phyloP scores from a whole-genome alignment of 2,329 filamentous ascomycete species.

The Conoideocrella luteorostrata region DNA sequence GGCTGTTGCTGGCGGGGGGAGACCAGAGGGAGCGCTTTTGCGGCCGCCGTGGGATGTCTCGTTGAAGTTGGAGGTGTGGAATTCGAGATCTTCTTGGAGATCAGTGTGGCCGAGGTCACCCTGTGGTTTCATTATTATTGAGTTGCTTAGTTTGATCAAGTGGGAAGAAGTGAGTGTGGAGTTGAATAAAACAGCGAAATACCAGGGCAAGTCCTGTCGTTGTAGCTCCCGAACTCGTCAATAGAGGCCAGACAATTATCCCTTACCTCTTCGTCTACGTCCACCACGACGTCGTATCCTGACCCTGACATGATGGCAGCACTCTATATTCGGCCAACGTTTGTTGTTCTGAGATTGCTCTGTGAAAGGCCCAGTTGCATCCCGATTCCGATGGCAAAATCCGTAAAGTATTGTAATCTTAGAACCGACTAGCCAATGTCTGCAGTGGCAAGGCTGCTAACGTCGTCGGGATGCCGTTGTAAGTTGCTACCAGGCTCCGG shows the following conservation, averaged over 20 bases:
- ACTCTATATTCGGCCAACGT: conserved; percentile 16
- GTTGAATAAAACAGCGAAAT: no score
- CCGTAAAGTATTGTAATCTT: no score
- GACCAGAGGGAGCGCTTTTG: conserved; percentile 42
- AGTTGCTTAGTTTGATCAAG: no score
- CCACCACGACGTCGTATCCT: conserved; percentile 96
- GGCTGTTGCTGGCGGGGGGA: conserved; percentile 52
- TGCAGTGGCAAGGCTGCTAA: not conserved
- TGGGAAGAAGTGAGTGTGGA: no score
- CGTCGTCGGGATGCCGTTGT: not conserved
- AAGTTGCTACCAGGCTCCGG: not conserved
- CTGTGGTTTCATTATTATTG: conserved; percentile 42
- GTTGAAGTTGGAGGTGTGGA: conserved; percentile 86
- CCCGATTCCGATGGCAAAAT: no score
- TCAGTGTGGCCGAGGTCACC: conserved; percentile 97
- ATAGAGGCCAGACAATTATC: not conserved
- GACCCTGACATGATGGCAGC: conserved; percentile 62
- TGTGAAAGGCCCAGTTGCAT: not conserved
- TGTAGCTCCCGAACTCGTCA: no score
- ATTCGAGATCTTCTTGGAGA: conserved; percentile 97
- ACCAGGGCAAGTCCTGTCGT: no score
- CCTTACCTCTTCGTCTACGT: conserved; percentile 85
- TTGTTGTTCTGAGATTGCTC: not conserved
- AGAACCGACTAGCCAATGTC: not conserved
- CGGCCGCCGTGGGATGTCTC: conserved; percentile 45